Conservation (phyloP, 306 rosid species). For the Mimosa bimucronata region DNA sequence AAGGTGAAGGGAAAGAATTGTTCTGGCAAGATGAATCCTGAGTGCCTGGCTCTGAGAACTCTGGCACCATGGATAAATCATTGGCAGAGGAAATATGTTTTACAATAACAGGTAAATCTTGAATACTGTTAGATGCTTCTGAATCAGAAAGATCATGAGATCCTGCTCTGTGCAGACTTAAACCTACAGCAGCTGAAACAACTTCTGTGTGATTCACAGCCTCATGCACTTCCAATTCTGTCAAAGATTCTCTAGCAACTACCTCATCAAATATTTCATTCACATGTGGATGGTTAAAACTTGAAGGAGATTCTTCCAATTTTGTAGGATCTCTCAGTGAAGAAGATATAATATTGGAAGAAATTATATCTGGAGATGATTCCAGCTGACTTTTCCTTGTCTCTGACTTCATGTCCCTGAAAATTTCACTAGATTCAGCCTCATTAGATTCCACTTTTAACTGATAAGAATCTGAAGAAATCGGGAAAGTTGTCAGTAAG, state of each 20-base stretch:
- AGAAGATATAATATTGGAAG: constrained; percentile 40
- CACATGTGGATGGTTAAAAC: constrained; percentile 38
- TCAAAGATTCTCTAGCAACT: constrained; percentile 46
- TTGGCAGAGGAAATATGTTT: constrained; percentile 36
- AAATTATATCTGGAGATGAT: constrained; percentile 37
- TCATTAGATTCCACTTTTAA: constrained; percentile 46
- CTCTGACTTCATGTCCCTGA: constrained; percentile 41
- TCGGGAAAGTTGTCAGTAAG: constrained; percentile 43
- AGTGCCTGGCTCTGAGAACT: constrained; percentile 41
- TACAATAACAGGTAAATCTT: constrained; percentile 42
- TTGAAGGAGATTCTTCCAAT: constrained; percentile 48
- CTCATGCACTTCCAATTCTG: constrained; percentile 38
- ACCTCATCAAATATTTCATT: constrained; percentile 43
- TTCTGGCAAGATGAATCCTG: constrained; percentile 37
- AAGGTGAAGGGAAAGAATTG: constrained; percentile 42
- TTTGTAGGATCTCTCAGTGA: constrained; percentile 32
- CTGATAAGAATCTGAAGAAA: constrained; percentile 40
- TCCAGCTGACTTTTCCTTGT: constrained; percentile 35
- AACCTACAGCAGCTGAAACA: constrained; percentile 42
- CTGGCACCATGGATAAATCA: constrained; percentile 39
- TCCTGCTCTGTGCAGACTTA: constrained; percentile 34
- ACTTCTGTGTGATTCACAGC: constrained; percentile 40
- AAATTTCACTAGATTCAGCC: constrained; percentile 46
- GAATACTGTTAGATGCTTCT: constrained; percentile 37
- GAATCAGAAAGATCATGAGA: constrained; percentile 43